Base-by-base conservation (phyloP, 2,329 filamentous ascomycete genomes). In the Nemania bipapillata region DNA sequence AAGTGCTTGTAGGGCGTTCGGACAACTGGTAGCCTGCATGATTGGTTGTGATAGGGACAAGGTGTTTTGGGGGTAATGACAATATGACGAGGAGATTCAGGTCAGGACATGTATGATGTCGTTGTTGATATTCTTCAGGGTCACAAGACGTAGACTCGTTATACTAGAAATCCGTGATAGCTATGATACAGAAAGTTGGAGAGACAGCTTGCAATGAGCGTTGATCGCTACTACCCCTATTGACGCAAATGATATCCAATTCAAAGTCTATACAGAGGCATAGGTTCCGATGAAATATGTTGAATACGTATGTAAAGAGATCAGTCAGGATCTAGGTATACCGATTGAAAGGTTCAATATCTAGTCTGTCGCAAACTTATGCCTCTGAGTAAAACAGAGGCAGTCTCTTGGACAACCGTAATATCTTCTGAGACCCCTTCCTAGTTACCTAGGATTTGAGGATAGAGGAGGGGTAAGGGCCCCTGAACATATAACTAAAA, bases 31-130 rank as follows among this genome's bases (percentile, higher is more conserved):
- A 20, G 28, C 28, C 61, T 55, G 55, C 47, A 61, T 57, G 58
- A 65, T 59, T 52, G 3, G 40, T 63, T 17, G 59, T 42, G 50
- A 57, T 59, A 54, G 40, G 22, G 28, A 58, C 11, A 49, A 50
- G 28, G 15, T 28, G 52, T 32, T 22, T 63, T 30, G n/a, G 30
- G 42, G n/a, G 55, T 40, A 68, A 63, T 61, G 42, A 17, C 61
- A 55, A 63, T 30, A 2, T 22, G 54, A 54, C 47, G 24, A 64
- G 12, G 20, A 60, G 35, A 52, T 53, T 17, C 40, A 24, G 35
- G n/a, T 42, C n/a, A 7, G 26, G 17, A 20, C 50, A 26, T 47
- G 42, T n/a, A 54, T 40, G 52, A 42, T 54, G 52, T 62, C 11
- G 40, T 52, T 52, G 28, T 60, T 2, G 17, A 50, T 66, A 24